A percentile compares a stretch with the other conserved stretches of the same genome.
These are phyloP conservation scores for Citrullus amarus DNA, from an alignment of 306 rosid genomes.

Conservation along the genomic window DNA sequence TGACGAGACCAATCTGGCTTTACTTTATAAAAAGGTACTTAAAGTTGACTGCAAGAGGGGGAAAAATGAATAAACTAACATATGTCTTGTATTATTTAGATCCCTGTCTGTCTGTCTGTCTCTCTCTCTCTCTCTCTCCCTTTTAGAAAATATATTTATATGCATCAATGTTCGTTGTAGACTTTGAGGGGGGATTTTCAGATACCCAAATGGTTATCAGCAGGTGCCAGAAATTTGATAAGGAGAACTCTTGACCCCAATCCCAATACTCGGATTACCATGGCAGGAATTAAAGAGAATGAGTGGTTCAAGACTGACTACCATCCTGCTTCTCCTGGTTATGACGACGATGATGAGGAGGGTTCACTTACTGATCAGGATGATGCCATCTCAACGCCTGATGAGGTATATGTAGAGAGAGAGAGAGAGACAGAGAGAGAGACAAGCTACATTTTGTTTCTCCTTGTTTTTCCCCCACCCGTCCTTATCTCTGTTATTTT, in stretches of 20 bases:
- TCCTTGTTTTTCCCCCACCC: not conserved
- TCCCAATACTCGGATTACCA: slow-evolving; percentile 52
- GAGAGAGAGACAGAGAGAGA: not conserved
- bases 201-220: slow-evolving; percentile 73
- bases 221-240: slow-evolving; percentile 57
- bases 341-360: slow-evolving; percentile 57
- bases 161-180: slow-evolving; percentile 20
- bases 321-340: slow-evolving; percentile 33
- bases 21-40: slow-evolving; percentile 82
- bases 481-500: not conserved
- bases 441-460: not conserved
- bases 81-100: not conserved
- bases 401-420: slow-evolving; percentile 23
- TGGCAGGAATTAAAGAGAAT: slow-evolving; percentile 58
- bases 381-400: slow-evolving; percentile 30
- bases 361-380: slow-evolving; percentile 21
- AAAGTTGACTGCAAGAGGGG: not conserved
- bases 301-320: slow-evolving; percentile 76
- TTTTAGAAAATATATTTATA: not conserved
- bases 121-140: not conserved
- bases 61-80: not conserved
- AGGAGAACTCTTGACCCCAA: slow-evolving; percentile 76
- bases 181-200: slow-evolving; percentile 61
- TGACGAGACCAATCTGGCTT: slow-evolving; percentile 83
- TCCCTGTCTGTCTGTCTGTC: not conserved